Evolutionary conservation across 2,329 filamentous ascomycete species (phyloP).

Genomic region (Talaromyces sp.): DNA sequence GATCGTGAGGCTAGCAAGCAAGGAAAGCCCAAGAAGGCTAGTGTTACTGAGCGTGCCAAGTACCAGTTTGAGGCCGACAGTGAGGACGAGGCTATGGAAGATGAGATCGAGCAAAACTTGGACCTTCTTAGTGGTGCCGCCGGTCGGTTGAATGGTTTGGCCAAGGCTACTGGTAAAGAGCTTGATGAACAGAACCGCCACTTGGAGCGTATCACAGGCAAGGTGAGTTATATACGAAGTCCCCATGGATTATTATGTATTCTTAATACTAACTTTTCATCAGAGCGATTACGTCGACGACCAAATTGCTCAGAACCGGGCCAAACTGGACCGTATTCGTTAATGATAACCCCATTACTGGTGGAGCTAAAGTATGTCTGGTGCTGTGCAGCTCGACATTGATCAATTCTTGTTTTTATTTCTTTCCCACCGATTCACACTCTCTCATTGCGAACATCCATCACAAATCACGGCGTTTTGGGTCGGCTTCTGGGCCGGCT

Average conservation of each 20-base stretch:
- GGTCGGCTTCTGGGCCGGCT: conserved; percentile 15
- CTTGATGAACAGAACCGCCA: conserved; percentile 76
- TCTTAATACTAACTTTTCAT: conserved; percentile 24
- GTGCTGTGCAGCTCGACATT: conserved; percentile 31
- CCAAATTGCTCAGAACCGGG: conserved; percentile 76
- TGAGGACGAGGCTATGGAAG: conserved; percentile 69
- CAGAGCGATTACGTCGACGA: conserved; percentile 84
- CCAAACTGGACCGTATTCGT: conserved; percentile 63
- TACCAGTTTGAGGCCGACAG: conserved; percentile 80
- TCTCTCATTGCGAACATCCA: conserved; percentile 18
- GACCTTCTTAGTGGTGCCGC: conserved; percentile 64
- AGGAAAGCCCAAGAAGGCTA: conserved; percentile 55
- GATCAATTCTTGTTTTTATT: conserved; percentile 7
- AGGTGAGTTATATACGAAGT: conserved; percentile 58
- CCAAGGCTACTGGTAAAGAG: conserved; percentile 73
- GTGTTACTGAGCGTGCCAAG: conserved; percentile 66
- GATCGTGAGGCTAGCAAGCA: conserved; percentile 55
- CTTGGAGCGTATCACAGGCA: conserved; percentile 75
- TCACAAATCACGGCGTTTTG: conserved; percentile 26
- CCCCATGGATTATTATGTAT: background rate
- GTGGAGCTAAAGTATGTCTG: conserved; percentile 31
- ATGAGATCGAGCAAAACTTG: conserved; percentile 69
- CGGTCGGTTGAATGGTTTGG: conserved; percentile 71
- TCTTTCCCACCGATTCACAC: background rate
- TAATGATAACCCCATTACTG: conserved; percentile 20